These are phyloP conservation scores for Solanum hybrid DNA, from an alignment of 305 asterid species.

Conservation along the genomic window DNA sequence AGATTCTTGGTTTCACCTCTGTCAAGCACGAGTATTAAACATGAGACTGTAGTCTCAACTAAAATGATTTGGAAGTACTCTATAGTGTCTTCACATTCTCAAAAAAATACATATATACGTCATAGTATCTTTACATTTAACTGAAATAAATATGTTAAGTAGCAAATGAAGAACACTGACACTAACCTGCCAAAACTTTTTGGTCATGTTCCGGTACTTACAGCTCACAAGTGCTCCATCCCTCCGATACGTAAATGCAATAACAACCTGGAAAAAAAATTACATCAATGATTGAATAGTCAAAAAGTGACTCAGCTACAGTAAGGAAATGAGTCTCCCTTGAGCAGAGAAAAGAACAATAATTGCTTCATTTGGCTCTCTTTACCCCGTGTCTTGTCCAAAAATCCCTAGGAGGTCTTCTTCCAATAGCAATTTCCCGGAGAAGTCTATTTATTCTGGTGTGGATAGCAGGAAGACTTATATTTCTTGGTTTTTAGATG, in stretches of 20 bases:
- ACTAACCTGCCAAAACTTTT: constrained; percentile 79
- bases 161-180: not conserved
- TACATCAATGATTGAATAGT: not conserved
- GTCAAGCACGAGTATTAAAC: not conserved
- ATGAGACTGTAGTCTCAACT: not conserved
- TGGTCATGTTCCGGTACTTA: constrained; percentile 64
- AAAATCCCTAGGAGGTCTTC: not conserved
- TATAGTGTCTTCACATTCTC: not conserved
- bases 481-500: not conserved
- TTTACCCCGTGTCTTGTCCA: not conserved
- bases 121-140: not conserved
- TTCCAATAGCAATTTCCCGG: not conserved
- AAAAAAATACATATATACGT: not conserved
- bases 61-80: not conserved
- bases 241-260: constrained; percentile 77
- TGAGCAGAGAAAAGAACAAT: not conserved
- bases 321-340: not conserved
- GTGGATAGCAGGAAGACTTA: not conserved
- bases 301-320: not conserved
- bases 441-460: not conserved
- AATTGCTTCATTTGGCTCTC: not conserved
- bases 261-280: constrained; percentile 42
- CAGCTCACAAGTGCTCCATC: constrained; percentile 66
- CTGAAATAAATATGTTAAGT: not conserved
- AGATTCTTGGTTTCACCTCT: not conserved